Percentiles rank a stretch among this genome's conserved stretches.
Conservation (phyloP, 192 early-diverging fungal species). For the Ramicandelaber brevisporus region DNA sequence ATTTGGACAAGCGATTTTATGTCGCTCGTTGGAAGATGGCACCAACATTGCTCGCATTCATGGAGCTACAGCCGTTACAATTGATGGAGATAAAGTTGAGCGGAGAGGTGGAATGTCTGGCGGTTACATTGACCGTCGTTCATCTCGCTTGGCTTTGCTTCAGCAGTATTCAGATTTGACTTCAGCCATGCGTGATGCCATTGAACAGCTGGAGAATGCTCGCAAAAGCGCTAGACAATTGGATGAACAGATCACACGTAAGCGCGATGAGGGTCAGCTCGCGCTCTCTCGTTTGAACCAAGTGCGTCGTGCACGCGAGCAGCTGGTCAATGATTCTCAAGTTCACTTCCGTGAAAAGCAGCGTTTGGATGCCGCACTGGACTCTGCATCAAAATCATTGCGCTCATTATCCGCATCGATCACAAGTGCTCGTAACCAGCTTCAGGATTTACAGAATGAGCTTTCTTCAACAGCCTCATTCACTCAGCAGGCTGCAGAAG, state of each 20-base stretch:
- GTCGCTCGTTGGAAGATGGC: slow-evolving; percentile 56
- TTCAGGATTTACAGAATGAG: slow-evolving; percentile 29
- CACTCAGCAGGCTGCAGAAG: too few species aligned
- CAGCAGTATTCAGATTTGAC: slow-evolving; percentile 19
- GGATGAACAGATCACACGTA: slow-evolving; percentile 31
- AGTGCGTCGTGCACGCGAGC: too few species aligned
- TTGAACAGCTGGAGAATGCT: slow-evolving; percentile 6
- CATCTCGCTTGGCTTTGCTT: slow-evolving; percentile 49
- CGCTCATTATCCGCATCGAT: too few species aligned
- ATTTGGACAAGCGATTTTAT: slow-evolving; percentile 78
- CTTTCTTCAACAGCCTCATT: too few species aligned
- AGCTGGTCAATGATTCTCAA: too few species aligned
- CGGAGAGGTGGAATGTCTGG: slow-evolving; percentile 79
- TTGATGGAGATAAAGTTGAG: slow-evolving; percentile 82
- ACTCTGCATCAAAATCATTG: too few species aligned
- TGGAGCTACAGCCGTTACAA: slow-evolving; percentile 60
- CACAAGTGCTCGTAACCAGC: too few species aligned
- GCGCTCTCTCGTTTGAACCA: slow-evolving; percentile 21
- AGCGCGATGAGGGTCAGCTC: slow-evolving; percentile 28
- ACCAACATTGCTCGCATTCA: slow-evolving; percentile 48
- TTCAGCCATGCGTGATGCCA: slow-evolving; percentile 5
- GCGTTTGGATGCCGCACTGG: too few species aligned
- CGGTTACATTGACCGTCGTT: slow-evolving; percentile 51
- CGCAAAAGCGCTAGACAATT: slow-evolving; percentile 9
- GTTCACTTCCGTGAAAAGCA: too few species aligned